A percentile compares a stretch with the other conserved stretches of the same genome.
These are phyloP conservation scores for Rhytidhysteron rufulum DNA, from an alignment of 2,329 filamentous ascomycete species.

Conservation along the genomic window DNA sequence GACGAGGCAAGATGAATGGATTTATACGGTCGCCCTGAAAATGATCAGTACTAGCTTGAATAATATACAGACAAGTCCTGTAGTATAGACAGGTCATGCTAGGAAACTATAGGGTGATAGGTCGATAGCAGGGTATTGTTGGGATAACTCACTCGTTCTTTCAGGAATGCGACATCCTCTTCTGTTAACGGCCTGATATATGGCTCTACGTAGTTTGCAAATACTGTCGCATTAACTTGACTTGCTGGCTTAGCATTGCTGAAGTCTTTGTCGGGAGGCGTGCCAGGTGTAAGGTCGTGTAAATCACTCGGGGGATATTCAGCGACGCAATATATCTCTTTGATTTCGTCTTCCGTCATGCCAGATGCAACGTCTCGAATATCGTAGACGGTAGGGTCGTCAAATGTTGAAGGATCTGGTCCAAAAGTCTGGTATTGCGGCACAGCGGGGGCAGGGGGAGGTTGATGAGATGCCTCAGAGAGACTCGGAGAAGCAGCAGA, in stretches of 20 bases:
- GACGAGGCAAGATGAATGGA: conserved; percentile 81
- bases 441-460: conserved; percentile 57
- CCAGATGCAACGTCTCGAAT: conserved; percentile 70
- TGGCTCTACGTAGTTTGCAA: conserved; percentile 86
- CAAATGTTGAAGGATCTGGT: conserved; percentile 84
- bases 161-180: conserved; percentile 88
- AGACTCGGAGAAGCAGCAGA: conserved; percentile 60
- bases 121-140: too few species aligned
- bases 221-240: conserved; percentile 90
- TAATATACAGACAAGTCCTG: too few species aligned
- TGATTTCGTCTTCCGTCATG: conserved; percentile 82
- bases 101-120: background rate
- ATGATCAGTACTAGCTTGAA: too few species aligned
- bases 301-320: conserved; percentile 78
- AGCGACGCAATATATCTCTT: conserved; percentile 82
- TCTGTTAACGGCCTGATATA: conserved; percentile 87
- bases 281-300: conserved; percentile 78
- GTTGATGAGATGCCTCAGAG: conserved; percentile 56
- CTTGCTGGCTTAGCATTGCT: conserved; percentile 89
- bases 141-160: conserved; percentile 69
- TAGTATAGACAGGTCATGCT: background rate
- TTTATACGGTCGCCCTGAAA: conserved; percentile 68
- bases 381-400: conserved; percentile 91
- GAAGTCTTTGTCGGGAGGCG: conserved; percentile 91
- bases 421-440: conserved; percentile 84